A percentile compares a stretch with the other conserved stretches of the same genome.
phyloP scores from a whole-genome alignment of 1,284 basidiomycete genomes.

The Boletus hoseneyae region DNA sequence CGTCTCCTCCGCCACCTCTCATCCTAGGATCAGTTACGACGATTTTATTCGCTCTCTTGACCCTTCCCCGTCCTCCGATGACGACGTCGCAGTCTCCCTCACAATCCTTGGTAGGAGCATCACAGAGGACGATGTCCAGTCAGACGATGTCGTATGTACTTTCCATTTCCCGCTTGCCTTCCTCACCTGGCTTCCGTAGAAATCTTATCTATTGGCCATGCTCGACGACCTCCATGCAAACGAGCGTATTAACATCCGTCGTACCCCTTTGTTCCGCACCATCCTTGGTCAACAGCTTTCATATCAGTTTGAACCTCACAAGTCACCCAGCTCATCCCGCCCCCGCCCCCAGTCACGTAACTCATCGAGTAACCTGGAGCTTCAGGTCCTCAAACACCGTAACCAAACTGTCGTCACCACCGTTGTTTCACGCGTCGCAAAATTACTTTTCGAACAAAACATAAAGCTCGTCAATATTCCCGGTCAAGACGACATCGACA shows the following conservation, averaged over 20 bases:
- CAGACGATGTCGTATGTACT: conserved; percentile 41
- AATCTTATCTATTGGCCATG: conserved; percentile 36
- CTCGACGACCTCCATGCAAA: conserved; percentile 36
- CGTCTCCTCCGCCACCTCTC: conserved; percentile 34
- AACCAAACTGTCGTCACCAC: conserved; percentile 50
- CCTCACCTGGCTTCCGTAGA: conserved; percentile 27
- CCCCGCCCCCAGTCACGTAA: conserved; percentile 13
- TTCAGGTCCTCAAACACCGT: conserved; percentile 38
- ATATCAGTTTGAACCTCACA: conserved; percentile 20
- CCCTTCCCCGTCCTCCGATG: conserved; percentile 27
- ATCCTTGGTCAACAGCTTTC: conserved; percentile 26
- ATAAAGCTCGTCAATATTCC: conserved; percentile 37
- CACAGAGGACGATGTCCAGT: conserved; percentile 38
- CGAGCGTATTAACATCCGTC: conserved; percentile 32
- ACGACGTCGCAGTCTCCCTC: conserved; percentile 21
- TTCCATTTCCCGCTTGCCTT: not conserved
- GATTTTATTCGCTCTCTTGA: conserved; percentile 38
- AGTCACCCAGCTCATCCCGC: conserved; percentile 18
- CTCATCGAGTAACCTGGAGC: conserved; percentile 28
- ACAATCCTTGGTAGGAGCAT: conserved; percentile 35
- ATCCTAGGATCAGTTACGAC: conserved; percentile 35
- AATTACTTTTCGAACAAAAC: conserved; percentile 46
- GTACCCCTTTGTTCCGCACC: conserved; percentile 34
- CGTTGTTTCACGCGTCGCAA: conserved; percentile 43
- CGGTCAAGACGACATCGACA: conserved; percentile 25